A percentile compares a stretch with the other conserved stretches of the same genome.
Conservation (phyloP, 768 basidiomycete genomes). For the Lactarius hengduanensis region DNA sequence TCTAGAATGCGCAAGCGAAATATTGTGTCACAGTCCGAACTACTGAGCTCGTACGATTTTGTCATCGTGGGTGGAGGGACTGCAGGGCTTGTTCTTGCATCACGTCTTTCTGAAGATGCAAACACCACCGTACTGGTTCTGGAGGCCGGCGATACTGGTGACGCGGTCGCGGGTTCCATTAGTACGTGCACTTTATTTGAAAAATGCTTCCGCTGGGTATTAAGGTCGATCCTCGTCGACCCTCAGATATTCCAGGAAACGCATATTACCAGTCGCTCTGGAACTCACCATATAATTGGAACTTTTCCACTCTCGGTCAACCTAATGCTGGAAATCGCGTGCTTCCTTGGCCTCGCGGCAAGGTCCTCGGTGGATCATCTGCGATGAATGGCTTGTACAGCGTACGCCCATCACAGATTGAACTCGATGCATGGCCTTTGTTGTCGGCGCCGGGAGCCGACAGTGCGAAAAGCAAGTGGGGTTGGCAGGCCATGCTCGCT, state of each 20-base stretch:
- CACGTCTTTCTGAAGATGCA: slow-evolving; percentile 45
- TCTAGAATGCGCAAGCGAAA: slow-evolving; percentile 35
- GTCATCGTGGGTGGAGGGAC: slow-evolving; percentile 51
- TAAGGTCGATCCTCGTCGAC: not conserved
- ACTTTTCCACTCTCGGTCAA: slow-evolving; percentile 51
- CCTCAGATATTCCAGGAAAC: slow-evolving; percentile 47
- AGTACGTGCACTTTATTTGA: slow-evolving; percentile 33
- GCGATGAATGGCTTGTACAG: slow-evolving; percentile 71
- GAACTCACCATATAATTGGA: slow-evolving; percentile 53
- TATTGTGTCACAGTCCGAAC: slow-evolving; percentile 41
- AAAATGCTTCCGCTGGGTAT: not conserved
- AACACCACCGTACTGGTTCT: slow-evolving; percentile 46
- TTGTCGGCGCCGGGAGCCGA: slow-evolving; percentile 40
- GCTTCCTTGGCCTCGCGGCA: slow-evolving; percentile 60
- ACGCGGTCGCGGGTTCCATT: slow-evolving; percentile 37
- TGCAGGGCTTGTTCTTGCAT: slow-evolving; percentile 47
- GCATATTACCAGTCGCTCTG: slow-evolving; percentile 54
- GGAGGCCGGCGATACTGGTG: slow-evolving; percentile 47
- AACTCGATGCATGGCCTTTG: slow-evolving; percentile 47
- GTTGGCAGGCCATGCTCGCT: slow-evolving; percentile 46
- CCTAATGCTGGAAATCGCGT: slow-evolving; percentile 42
- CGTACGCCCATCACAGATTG: slow-evolving; percentile 50
- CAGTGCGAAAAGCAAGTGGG: slow-evolving; percentile 40
- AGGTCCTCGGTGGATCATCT: slow-evolving; percentile 65
- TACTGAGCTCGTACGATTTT: slow-evolving; percentile 51